phyloP scores from a whole-genome alignment of 176 grass and related monocot species.

The Lolium multiflorum region DNA sequence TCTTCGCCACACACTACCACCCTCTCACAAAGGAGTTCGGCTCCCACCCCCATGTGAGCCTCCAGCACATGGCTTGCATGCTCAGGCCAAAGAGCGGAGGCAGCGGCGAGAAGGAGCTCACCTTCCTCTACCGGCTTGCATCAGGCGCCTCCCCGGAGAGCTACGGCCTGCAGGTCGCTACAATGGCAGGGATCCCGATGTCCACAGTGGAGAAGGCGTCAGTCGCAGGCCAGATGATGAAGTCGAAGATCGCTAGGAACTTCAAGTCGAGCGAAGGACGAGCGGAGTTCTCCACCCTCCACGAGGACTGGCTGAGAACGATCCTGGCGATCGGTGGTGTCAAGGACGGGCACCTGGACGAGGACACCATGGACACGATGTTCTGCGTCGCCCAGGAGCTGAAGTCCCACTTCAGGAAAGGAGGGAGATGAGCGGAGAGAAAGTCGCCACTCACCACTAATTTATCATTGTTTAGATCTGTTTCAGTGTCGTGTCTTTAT shows the following conservation, averaged over 20 bases:
- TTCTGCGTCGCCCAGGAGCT: conserved; percentile 81
- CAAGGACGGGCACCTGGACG: conserved; percentile 49
- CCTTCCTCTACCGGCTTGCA: conserved; percentile 83
- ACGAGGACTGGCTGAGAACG: conserved; percentile 83
- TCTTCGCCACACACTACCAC: conserved; percentile 96
- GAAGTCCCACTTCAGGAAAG: conserved; percentile 56
- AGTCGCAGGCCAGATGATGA: conserved; percentile 67
- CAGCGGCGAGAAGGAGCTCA: conserved; percentile 51
- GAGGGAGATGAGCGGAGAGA: background rate
- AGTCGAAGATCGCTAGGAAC: conserved; percentile 56
- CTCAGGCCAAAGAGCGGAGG: conserved; percentile 51
- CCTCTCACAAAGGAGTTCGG: conserved; percentile 93
- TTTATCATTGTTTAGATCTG: conserved; percentile 26
- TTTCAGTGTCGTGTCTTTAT: background rate
- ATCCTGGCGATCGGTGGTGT: conserved; percentile 44
- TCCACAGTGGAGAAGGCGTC: conserved; percentile 63
- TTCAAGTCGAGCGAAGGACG: conserved; percentile 81
- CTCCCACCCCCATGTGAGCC: conserved; percentile 75
- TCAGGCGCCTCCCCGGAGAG: conserved; percentile 81
- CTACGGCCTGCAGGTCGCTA: conserved; percentile 89
- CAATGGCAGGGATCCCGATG: conserved; percentile 78
- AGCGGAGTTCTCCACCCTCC: conserved; percentile 78
- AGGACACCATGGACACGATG: conserved; percentile 73
- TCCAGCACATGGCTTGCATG: conserved; percentile 94
- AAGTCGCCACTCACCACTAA: background rate